phyloP scores from a whole-genome alignment of 2,329 filamentous ascomycete species.

The Chrysoporthe deuterocubensis region DNA sequence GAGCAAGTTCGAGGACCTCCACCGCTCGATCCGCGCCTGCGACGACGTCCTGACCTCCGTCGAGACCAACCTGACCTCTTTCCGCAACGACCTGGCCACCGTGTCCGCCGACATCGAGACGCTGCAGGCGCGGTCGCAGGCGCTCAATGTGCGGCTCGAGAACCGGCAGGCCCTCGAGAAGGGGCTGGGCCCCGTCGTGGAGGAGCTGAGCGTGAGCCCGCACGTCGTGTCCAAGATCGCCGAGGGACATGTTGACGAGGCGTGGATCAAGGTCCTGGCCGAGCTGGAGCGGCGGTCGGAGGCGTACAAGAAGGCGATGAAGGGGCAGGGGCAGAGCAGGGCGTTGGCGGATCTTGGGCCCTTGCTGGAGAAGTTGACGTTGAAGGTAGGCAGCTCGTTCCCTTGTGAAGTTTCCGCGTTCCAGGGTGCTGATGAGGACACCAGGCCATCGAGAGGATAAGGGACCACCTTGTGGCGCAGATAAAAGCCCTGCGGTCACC shows the following conservation, averaged over 20 bases:
- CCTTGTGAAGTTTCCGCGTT: background rate
- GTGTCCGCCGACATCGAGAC: slow-evolving; percentile 97
- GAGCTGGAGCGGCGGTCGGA: slow-evolving; percentile 82
- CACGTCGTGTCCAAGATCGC: slow-evolving; percentile 81
- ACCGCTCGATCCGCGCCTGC: slow-evolving; percentile 85
- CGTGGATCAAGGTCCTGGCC: slow-evolving; percentile 80
- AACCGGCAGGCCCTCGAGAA: slow-evolving; percentile 91
- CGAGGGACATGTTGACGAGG: slow-evolving; percentile 87
- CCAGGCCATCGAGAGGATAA: slow-evolving; percentile 86
- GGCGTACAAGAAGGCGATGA: slow-evolving; percentile 69
- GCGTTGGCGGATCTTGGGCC: slow-evolving; percentile 84
- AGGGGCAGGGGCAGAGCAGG: slow-evolving; percentile 67
- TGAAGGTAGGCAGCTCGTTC: slow-evolving; percentile 61
- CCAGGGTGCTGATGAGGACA: slow-evolving; percentile 10
- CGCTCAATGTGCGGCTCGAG: slow-evolving; percentile 81
- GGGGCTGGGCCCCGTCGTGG: slow-evolving; percentile 82
- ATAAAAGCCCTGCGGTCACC: slow-evolving; percentile 93
- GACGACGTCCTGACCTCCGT: slow-evolving; percentile 93
- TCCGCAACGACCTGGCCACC: slow-evolving; percentile 87
- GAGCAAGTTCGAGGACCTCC: slow-evolving; percentile 85
- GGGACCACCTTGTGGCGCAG: slow-evolving; percentile 91
- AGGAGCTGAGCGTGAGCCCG: slow-evolving; percentile 89
- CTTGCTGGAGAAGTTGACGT: slow-evolving; percentile 79
- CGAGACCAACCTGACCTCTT: slow-evolving; percentile 88
- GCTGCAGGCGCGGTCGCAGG: slow-evolving; percentile 82